Evolutionary conservation across 768 basidiomycete species (phyloP).

Genomic region (Asterophora parasitica): DNA sequence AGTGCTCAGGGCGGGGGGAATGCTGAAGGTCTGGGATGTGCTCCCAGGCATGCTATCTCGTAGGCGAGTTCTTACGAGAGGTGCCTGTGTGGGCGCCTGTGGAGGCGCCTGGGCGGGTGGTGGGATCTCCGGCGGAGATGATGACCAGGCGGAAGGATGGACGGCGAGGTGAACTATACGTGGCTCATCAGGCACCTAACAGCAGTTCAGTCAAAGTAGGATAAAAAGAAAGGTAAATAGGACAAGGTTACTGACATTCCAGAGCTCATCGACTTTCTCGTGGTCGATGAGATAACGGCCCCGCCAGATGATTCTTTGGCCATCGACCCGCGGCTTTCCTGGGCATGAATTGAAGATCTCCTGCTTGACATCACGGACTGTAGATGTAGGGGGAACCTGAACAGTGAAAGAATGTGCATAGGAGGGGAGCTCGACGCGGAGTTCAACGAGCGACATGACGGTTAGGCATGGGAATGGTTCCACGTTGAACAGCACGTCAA

Average conservation of each 20-base stretch:
- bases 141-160: constrained; percentile 73
- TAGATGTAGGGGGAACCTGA: constrained; percentile 40
- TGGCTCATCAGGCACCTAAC: constrained; percentile 51
- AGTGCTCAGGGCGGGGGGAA: constrained; percentile 9
- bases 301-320: constrained; percentile 73
- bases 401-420: constrained; percentile 64
- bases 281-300: constrained; percentile 62
- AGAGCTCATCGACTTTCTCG: constrained; percentile 61
- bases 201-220: constrained; percentile 10
- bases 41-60: constrained; percentile 1
- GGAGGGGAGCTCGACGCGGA: constrained; percentile 75
- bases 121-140: constrained; percentile 40
- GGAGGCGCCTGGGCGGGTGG: constrained; percentile 8
- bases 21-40: constrained; percentile 1
- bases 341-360: constrained; percentile 56
- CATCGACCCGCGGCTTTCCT: constrained; percentile 62
- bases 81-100: constrained; percentile 1
- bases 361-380: constrained; percentile 62
- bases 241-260: constrained; percentile 48
- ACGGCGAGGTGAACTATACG: constrained; percentile 72
- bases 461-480: constrained; percentile 10
- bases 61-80: neutral
- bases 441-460: constrained; percentile 38
- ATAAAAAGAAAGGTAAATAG: constrained; percentile 9
- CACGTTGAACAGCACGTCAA: constrained; percentile 19